A percentile compares a stretch with the other conserved stretches of the same genome.
Conservation (phyloP, 352 stramenopile genomes). For the Phytophthora europaea region DNA sequence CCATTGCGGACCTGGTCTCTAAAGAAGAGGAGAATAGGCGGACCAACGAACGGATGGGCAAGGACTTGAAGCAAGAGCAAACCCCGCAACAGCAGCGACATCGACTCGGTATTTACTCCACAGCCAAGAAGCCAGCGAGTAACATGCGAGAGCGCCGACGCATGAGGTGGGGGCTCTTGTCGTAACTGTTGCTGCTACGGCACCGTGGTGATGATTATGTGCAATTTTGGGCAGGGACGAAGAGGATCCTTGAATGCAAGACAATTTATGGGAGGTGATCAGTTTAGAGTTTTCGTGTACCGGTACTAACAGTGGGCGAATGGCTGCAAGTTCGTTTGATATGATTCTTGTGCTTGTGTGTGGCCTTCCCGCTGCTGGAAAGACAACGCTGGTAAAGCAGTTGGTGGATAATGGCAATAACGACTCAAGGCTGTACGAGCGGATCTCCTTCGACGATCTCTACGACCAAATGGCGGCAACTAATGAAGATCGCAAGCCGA, state of each 20-base stretch:
- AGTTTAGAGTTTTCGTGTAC: conserved; percentile 7
- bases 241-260: conserved; percentile 8
- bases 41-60: neutral
- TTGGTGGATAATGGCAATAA: conserved; percentile 21
- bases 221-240: conserved; percentile 14
- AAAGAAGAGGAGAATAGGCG: neutral
- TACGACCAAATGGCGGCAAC: conserved; percentile 32
- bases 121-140: conserved; percentile 36
- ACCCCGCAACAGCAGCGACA: conserved; percentile 28
- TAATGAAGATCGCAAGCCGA: neutral
- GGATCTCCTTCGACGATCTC: conserved; percentile 73
- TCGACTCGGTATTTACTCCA: conserved; percentile 53
- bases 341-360: conserved; percentile 64
- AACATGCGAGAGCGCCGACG: conserved; percentile 11
- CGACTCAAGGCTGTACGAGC: conserved; percentile 29
- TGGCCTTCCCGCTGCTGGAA: conserved; percentile 74
- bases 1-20: neutral
- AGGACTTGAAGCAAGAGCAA: neutral
- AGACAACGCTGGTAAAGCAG: conserved; percentile 65
- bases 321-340: conserved; percentile 24
- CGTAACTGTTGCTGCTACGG: neutral
- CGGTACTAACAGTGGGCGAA: neutral
- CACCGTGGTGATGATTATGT: conserved; percentile 13
- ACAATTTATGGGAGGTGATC: conserved; percentile 5
- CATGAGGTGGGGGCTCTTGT: conserved; percentile 21